Evolutionary conservation across 176 grass and related monocot genomes (phyloP), one percentile per base, ranked within the genome.

Genomic region (Neostapfia colusana): DNA sequence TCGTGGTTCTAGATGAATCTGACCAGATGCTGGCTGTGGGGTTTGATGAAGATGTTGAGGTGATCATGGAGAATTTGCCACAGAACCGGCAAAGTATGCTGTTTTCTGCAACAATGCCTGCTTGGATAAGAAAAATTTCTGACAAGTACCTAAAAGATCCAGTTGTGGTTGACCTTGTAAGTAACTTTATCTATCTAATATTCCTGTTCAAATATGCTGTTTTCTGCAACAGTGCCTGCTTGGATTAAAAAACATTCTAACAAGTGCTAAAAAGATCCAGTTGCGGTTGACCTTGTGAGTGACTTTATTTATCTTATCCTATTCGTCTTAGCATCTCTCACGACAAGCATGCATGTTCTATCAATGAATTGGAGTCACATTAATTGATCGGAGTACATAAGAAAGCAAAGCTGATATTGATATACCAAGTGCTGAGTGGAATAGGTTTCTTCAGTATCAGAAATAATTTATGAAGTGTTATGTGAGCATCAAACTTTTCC

Each of bases 11-110:
- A 20, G 90, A 93, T 76, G 90, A 93, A 85, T 84, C 87, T 27
- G 90, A 93, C 67, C 90, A 93, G 83, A 93, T 93, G 90, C 59
- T 93, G 61, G 87, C 87, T 75, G 90, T 93, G 60, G 90, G 90
- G 50, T 93, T 93, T 69, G 90, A 84, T 82, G 90, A 93, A 85
- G 90, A 89, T 79, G 90, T 93, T 50, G 90, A 93, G 78, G 85
- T 78, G 76, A 93, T 93, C 46, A 83, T 90, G 69, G 90, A 93
- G 63, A 82, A 82, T 12, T 63, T 93, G 68, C 90, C 90, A 74
- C 74, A 72, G 17, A 82, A 89, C 34, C 87, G 80, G 73, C 90
- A 93, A 80, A 87, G 84, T 39, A 93, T 93, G 90, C 76, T 93
- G 78, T 93, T 93, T 31, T 93, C 91, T 73, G 91, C 91, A 48